Conservation (phyloP, 176 grass and related monocot genomes). For the Eragrostis nindensis region DNA sequence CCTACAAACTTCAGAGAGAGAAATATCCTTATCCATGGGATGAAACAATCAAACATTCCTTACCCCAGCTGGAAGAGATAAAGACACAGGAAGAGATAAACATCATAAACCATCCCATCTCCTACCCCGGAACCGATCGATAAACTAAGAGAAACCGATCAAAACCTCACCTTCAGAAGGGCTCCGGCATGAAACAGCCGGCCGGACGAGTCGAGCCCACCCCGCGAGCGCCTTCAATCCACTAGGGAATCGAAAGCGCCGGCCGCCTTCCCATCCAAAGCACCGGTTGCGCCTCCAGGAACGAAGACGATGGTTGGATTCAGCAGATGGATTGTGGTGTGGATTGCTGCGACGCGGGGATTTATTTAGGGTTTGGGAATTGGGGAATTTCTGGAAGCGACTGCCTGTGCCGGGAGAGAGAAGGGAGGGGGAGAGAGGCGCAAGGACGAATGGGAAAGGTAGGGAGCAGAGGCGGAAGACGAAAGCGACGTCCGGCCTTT, state of each 20-base stretch:
- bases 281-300: not conserved
- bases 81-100: not conserved
- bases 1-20: not conserved
- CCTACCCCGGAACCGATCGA: constrained; percentile 5
- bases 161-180: constrained; percentile 35
- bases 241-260: constrained; percentile 21
- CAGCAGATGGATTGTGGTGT: not conserved
- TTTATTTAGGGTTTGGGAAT: constrained; percentile 61
- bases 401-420: constrained; percentile 20
- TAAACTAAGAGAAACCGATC: not conserved
- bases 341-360: constrained; percentile 22
- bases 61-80: not conserved
- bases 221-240: constrained; percentile 6
- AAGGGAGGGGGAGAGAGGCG: not conserved
- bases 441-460: constrained; percentile 31
- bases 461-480: not conserved
- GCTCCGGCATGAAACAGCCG: not conserved
- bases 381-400: constrained; percentile 45
- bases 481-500: constrained; percentile 41
- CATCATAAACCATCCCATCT: not conserved
- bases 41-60: constrained; percentile 1
- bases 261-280: constrained; percentile 17
- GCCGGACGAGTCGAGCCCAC: not conserved
- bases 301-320: not conserved
- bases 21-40: constrained; percentile 7